phyloP scores from a whole-genome alignment of 225 moss, liverwort and hornwort genomes.

The Bryum argenteum region DNA sequence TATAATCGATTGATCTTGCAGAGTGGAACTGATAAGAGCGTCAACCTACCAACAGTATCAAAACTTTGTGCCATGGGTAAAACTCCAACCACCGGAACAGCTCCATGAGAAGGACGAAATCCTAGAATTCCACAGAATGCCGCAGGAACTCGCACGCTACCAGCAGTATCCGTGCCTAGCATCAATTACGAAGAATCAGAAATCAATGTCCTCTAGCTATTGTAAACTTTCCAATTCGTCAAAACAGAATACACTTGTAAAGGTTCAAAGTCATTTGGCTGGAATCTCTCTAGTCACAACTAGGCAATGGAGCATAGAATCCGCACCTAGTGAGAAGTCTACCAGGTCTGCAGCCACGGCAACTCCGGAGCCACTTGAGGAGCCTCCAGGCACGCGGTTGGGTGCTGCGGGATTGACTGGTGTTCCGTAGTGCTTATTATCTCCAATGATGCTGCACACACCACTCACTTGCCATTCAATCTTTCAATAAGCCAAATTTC shows the following conservation, averaged over 20 bases:
- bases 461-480: conserved; percentile 23
- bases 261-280: not conserved
- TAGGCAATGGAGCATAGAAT: conserved; percentile 13
- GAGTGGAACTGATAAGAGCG: not conserved
- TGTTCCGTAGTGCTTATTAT: conserved; percentile 87
- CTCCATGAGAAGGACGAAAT: conserved; percentile 96
- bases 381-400: conserved; percentile 84
- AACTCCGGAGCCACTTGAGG: conserved; percentile 95
- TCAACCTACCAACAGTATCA: conserved; percentile 87
- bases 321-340: conserved; percentile 79
- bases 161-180: conserved; percentile 91
- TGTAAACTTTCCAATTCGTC: not conserved
- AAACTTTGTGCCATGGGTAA: conserved; percentile 91
- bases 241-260: not conserved
- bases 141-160: conserved; percentile 89
- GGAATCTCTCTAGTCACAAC: not conserved
- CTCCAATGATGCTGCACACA: conserved; percentile 76
- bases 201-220: not conserved
- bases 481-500: not conserved
- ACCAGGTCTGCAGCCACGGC: conserved; percentile 83
- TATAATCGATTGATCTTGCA: not conserved
- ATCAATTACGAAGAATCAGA: conserved; percentile 19
- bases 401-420: conserved; percentile 97
- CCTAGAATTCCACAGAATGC: conserved; percentile 92
- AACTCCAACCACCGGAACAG: conserved; percentile 72